A percentile compares a stretch with the other conserved stretches of the same genome.
Conservation (phyloP, 148 eudicot species). For the Dysphania ambrosioides region DNA sequence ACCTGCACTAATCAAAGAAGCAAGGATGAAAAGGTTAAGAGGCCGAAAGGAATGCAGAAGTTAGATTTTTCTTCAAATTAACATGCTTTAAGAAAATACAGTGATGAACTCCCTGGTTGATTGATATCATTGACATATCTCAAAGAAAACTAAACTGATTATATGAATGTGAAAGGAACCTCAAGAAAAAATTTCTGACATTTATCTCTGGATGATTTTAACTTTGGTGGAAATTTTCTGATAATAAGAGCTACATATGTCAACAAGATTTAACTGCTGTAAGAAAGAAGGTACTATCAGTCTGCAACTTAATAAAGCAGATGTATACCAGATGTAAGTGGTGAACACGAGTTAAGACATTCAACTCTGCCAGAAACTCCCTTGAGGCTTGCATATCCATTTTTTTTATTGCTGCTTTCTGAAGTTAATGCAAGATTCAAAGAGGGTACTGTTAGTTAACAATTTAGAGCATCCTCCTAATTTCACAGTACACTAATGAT, state of each 20-base stretch:
- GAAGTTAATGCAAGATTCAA: conserved; percentile 19
- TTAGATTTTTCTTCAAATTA: background rate
- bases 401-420: conserved; percentile 49
- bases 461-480: background rate
- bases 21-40: background rate
- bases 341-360: conserved; percentile 48
- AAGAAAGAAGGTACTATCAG: background rate
- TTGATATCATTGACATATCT: no score
- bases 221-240: no score
- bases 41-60: background rate
- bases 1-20: conserved; percentile 39
- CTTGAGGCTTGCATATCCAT: conserved; percentile 51
- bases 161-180: background rate
- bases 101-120: background rate
- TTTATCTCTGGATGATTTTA: background rate
- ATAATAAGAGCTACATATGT: background rate
- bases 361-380: conserved; percentile 43
- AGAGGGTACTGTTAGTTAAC: background rate
- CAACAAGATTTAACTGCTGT: background rate
- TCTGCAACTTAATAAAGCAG: background rate
- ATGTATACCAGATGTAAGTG: conserved; percentile 43
- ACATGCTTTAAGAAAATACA: background rate
- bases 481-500: background rate
- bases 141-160: background rate
- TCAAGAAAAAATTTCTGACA: no score